Base-by-base conservation (phyloP, 805 yeast species). In the Metschnikowia cubensis region DNA sequence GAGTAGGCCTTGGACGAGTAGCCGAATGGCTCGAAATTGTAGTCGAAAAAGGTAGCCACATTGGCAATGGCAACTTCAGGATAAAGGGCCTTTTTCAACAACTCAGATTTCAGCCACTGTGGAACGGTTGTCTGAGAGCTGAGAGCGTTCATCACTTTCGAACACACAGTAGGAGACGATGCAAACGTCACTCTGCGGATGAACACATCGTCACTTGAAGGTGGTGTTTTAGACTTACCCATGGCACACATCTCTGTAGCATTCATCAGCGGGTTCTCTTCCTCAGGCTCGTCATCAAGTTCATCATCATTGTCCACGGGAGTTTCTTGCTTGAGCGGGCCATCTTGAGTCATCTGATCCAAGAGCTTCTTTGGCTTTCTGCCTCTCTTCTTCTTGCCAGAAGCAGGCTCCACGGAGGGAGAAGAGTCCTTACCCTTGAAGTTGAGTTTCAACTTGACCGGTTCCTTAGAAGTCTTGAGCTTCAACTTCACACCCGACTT, bases 1-100 rank as follows among this genome's bases (percentile, higher is more conserved):
- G 82, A 57, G 56, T 70, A 77, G 10, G 75, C 69, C 15, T 68
- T 60, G 1, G 70, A 63, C 18, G 66, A 67, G 47, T 64, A 63
- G 40, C 63, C 67, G 31, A 67, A 55, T 14, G 81, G 73, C 18
- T 66, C 66, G 37, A 74, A 65, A 45, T 61, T 61, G 56, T 70
- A 73, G 35, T 73, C 74, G 51, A 71, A 69, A 45, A 72, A 58
- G 14, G 58, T 47, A 18, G 58, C 56, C 11, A 53, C 54, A n/a
- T 70, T 62, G 8, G 65, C 50, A 8, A 63, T 55, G 6, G 70
- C 61, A 7, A 60, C 60, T 4, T 66, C 61, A 2, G 76, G 74
- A 54, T 72, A 71, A 31, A 73, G 59, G 0, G 67, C 51, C 17
- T 31, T 39, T 45, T 42, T 49, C 15, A 45, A 22, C 25, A 61